Evolutionary conservation across 352 stramenopile genomes (phyloP).

Genomic region (Phytopythium vexans): DNA sequence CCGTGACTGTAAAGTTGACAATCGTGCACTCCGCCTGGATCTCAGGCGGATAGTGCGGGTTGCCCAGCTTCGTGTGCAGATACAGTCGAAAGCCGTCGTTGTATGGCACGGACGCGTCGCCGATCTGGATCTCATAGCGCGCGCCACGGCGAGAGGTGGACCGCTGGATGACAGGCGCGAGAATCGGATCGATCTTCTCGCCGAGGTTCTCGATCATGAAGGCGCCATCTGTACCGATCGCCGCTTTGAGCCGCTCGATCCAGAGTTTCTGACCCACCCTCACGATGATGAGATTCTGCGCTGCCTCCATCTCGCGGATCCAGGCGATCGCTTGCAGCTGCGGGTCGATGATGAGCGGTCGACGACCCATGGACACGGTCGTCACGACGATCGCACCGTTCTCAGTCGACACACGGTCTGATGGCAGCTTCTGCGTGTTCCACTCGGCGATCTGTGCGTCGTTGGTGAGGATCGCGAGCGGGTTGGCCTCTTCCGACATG

Average conservation of each 20-base stretch:
- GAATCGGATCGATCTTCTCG: slow-evolving; percentile 93
- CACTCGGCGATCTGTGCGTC: slow-evolving; percentile 92
- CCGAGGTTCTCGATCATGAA: slow-evolving; percentile 95
- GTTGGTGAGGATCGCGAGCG: slow-evolving; percentile 89
- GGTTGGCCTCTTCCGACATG: slow-evolving; percentile 90
- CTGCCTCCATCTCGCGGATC: slow-evolving; percentile 91
- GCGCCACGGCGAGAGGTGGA: slow-evolving; percentile 91
- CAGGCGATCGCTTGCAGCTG: slow-evolving; percentile 93
- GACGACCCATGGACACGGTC: slow-evolving; percentile 85
- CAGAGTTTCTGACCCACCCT: slow-evolving; percentile 93
- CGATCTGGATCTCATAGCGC: slow-evolving; percentile 94
- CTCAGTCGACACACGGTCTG: slow-evolving; percentile 92
- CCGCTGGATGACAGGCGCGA: slow-evolving; percentile 92
- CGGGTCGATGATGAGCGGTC: slow-evolving; percentile 92
- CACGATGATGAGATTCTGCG: slow-evolving; percentile 93
- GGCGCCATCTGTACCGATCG: slow-evolving; percentile 91
- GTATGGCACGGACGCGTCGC: slow-evolving; percentile 93
- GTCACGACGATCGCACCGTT: slow-evolving; percentile 93
- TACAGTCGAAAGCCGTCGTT: slow-evolving; percentile 94
- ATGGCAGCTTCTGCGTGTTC: slow-evolving; percentile 92
- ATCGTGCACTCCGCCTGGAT: slow-evolving; percentile 95
- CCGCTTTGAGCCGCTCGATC: slow-evolving; percentile 91
- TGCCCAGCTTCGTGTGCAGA: slow-evolving; percentile 93
- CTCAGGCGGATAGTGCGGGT: slow-evolving; percentile 94
- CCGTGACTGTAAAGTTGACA: slow-evolving; percentile 95